These are phyloP conservation scores for Talaromyces sp. DNA, from an alignment of 2,329 filamentous ascomycete species.

Conservation along the genomic window DNA sequence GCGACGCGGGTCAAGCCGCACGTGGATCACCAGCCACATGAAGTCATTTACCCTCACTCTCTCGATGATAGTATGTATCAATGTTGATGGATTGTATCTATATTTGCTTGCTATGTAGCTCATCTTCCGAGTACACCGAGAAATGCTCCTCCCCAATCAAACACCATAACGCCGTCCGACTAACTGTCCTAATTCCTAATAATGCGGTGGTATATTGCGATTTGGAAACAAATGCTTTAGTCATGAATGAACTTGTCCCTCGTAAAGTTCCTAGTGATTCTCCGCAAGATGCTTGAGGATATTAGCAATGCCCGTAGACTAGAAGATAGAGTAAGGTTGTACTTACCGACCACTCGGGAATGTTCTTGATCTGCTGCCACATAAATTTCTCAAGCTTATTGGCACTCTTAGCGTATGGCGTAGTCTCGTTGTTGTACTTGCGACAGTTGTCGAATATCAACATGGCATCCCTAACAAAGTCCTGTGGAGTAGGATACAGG, in stretches of 20 bases:
- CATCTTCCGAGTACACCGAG: not conserved
- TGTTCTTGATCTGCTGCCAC: conserved; percentile 87
- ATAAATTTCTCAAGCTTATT: conserved; percentile 92
- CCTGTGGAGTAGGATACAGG: conserved; percentile 83
- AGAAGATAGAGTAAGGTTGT: not conserved
- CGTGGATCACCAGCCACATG: not conserved
- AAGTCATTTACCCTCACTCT: not conserved
- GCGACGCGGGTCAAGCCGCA: not conserved
- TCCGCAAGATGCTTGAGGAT: conserved; percentile 39
- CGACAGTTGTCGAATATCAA: conserved; percentile 93
- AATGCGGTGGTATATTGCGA: conserved; percentile 8
- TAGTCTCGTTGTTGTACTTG: conserved; percentile 93
- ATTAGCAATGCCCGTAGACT: conserved; percentile 15
- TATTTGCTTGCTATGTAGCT: not conserved
- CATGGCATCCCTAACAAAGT: conserved; percentile 83
- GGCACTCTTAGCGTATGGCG: conserved; percentile 90
- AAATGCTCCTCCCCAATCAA: not conserved
- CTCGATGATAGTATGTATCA: not conserved
- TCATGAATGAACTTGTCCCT: conserved; percentile 2
- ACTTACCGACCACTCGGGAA: conserved; percentile 81
- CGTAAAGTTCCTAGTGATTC: conserved; percentile 13
- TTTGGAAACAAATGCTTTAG: conserved; percentile 1
- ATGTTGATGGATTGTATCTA: not conserved
- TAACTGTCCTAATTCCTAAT: not conserved
- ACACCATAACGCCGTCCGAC: not conserved